These are phyloP conservation scores for Plasmodium reichenowi DNA, from an alignment of 169 alveolate species.

Conservation along the genomic window DNA sequence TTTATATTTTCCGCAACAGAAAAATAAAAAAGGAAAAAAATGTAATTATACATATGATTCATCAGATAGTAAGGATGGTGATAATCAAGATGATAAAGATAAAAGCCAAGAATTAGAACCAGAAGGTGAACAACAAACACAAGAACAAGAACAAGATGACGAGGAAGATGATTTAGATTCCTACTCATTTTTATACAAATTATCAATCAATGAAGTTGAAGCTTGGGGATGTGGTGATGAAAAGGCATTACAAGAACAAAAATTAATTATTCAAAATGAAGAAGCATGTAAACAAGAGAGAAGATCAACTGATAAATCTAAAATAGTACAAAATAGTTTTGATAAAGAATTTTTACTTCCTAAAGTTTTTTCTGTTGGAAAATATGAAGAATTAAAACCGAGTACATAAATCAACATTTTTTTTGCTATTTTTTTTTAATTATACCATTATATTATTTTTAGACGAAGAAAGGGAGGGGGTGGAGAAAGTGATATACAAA, in stretches of 20 bases:
- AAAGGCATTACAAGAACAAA: slow-evolving; percentile 47
- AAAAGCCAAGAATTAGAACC: background rate
- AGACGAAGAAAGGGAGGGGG: background rate
- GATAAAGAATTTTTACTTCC: slow-evolving; percentile 71
- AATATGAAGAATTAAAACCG: slow-evolving; percentile 16
- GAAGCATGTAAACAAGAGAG: slow-evolving; percentile 73
- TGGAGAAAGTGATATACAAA: too few relatives aligned
- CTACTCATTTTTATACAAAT: slow-evolving; percentile 37
- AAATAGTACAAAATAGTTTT: slow-evolving; percentile 74
- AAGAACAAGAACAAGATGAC: slow-evolving; percentile 1
- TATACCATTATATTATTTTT: too few relatives aligned
- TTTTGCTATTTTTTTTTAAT: background rate
- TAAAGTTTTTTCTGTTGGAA: slow-evolving; percentile 62
- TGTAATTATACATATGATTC: too few relatives aligned
- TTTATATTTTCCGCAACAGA: slow-evolving; percentile 61
- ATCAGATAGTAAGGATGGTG: background rate
- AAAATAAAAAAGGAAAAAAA: slow-evolving; percentile 17
- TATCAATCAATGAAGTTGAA: slow-evolving; percentile 66
- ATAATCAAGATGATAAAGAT: background rate
- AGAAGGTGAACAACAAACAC: background rate
- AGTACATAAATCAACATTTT: background rate
- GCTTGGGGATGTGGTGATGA: slow-evolving; percentile 77
- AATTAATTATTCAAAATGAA: slow-evolving; percentile 28
- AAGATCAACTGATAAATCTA: slow-evolving; percentile 59
- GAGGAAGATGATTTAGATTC: slow-evolving; percentile 22